Conservation (phyloP, 2,329 filamentous ascomycete genomes). For the Bipolaris oryzae region DNA sequence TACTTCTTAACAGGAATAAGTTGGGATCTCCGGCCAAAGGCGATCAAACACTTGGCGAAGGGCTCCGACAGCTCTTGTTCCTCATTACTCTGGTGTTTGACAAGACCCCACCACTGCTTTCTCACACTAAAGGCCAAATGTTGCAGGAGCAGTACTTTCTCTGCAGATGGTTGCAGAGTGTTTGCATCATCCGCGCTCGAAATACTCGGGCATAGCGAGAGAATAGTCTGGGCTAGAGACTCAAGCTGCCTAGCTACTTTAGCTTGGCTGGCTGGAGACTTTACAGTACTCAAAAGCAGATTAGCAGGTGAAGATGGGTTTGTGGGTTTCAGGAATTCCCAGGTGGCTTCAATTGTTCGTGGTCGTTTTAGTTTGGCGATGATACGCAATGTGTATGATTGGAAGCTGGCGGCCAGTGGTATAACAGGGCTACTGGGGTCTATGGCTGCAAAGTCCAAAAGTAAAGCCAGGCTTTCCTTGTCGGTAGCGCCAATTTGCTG, state of each 20-base stretch:
- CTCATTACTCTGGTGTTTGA: conserved; percentile 63
- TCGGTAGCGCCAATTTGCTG: conserved; percentile 32
- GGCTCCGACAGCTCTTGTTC: conserved; percentile 71
- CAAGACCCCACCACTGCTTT: conserved; percentile 69
- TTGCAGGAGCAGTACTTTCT: conserved; percentile 67
- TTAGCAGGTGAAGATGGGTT: conserved; percentile 63
- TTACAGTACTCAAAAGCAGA: conserved; percentile 59
- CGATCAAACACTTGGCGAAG: conserved; percentile 65
- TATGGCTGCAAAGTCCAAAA: conserved; percentile 65
- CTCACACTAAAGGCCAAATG: conserved; percentile 66
- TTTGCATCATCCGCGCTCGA: conserved; percentile 68
- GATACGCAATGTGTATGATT: conserved; percentile 69
- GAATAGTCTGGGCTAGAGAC: conserved; percentile 66
- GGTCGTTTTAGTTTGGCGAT: conserved; percentile 66
- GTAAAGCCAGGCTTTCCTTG: conserved; percentile 60
- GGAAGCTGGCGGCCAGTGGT: conserved; percentile 67
- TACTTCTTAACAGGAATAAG: conserved; percentile 48
- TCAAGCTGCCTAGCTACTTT: conserved; percentile 72
- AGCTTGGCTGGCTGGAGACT: conserved; percentile 53
- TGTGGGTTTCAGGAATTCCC: conserved; percentile 62
- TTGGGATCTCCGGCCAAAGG: conserved; percentile 63
- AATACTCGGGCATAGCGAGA: conserved; percentile 71
- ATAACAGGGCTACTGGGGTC: conserved; percentile 43
- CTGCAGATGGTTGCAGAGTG: conserved; percentile 62
- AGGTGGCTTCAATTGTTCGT: conserved; percentile 61